Evolutionary conservation across 306 rosid species (phyloP).

Genomic region (Cicer cuneatum): DNA sequence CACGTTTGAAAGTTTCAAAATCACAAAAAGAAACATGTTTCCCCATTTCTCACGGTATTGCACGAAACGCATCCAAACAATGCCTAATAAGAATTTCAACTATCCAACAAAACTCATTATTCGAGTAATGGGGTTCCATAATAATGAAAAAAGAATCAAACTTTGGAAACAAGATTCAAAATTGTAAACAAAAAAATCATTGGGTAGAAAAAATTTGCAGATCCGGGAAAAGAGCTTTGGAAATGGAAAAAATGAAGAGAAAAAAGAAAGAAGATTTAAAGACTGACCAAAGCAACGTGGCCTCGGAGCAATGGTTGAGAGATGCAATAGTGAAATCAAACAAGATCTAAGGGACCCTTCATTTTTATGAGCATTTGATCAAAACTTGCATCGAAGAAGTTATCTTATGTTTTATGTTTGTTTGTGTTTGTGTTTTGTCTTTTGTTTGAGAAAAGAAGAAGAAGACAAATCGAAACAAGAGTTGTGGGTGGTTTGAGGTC

Average conservation of each 20-base stretch:
- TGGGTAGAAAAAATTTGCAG: constrained; percentile 39
- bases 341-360: constrained; percentile 42
- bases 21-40: not conserved
- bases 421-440: constrained; percentile 15
- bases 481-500: constrained; percentile 47
- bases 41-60: constrained; percentile 35
- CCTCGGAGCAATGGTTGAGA: constrained; percentile 34
- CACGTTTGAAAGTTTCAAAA: constrained; percentile 7
- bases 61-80: constrained; percentile 36
- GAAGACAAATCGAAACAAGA: constrained; percentile 13
- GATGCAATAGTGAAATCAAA: constrained; percentile 41
- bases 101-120: constrained; percentile 12
- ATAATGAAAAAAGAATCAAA: constrained; percentile 31
- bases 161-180: constrained; percentile 41
- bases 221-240: constrained; percentile 41
- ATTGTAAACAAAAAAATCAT: constrained; percentile 2
- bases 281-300: constrained; percentile 49
- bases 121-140: constrained; percentile 33
- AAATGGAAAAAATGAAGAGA: constrained; percentile 22
- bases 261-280: not conserved
- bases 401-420: constrained; percentile 8
- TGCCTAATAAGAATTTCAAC: constrained; percentile 9
- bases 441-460: constrained; percentile 31
- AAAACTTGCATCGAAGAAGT: not conserved
- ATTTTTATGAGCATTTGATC: constrained; percentile 30